A percentile compares a stretch with the other conserved stretches of the same genome.
phyloP scores from a whole-genome alignment of 192 early-diverging fungal species.

The Mortierella claussenii region DNA sequence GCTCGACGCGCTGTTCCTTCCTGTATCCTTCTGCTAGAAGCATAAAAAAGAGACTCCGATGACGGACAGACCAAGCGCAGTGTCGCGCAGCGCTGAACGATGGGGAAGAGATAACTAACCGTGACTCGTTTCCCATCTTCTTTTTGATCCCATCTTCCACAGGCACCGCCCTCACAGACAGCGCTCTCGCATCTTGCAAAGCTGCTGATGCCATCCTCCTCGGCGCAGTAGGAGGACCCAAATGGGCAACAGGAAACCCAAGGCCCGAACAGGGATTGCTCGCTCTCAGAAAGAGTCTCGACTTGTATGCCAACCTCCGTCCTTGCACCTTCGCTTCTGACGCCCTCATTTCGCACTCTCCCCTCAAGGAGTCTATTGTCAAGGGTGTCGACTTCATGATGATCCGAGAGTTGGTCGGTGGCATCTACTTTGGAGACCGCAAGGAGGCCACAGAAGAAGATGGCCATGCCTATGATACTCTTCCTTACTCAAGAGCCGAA shows the following conservation, averaged over 20 bases:
- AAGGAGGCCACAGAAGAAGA: constrained; percentile 82
- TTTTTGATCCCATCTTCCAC: not conserved
- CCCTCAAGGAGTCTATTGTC: constrained; percentile 91
- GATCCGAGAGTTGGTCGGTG: constrained; percentile 95
- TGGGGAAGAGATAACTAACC: constrained; percentile 14
- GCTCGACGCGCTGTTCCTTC: not conserved
- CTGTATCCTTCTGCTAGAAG: not conserved
- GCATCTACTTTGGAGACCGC: constrained; percentile 97
- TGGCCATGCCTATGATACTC: constrained; percentile 85
- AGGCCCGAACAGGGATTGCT: constrained; percentile 96
- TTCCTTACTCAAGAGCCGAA: constrained; percentile 92
- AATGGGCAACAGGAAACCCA: constrained; percentile 88
- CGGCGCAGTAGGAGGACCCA: constrained; percentile 98
- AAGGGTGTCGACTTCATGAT: constrained; percentile 93
- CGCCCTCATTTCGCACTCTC: constrained; percentile 83
- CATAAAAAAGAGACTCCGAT: too few species aligned
- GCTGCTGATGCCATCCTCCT: constrained; percentile 91
- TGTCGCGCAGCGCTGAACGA: too few species aligned
- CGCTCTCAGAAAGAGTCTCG: constrained; percentile 89
- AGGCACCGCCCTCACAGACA: constrained; percentile 80
- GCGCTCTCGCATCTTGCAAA: constrained; percentile 84
- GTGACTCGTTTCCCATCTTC: constrained; percentile 13
- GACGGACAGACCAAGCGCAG: too few species aligned
- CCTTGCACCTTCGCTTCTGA: constrained; percentile 94
- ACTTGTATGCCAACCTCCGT: constrained; percentile 97